These are phyloP conservation scores for Monosporozyma solicola DNA, from an alignment of 805 yeast species.

Conservation along the genomic window DNA sequence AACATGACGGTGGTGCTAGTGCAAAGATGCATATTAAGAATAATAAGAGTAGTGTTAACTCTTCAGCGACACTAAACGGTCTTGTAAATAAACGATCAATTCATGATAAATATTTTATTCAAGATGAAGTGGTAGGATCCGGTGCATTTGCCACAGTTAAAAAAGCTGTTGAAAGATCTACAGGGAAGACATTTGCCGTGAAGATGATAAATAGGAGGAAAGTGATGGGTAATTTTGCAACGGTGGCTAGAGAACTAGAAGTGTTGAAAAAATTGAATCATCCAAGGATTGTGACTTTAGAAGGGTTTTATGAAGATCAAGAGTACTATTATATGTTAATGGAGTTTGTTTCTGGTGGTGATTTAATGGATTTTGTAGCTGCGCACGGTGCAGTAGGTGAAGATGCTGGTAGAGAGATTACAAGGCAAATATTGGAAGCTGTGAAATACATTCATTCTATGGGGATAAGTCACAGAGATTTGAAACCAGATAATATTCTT, in stretches of 20 bases:
- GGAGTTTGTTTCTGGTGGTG: constrained; percentile 97
- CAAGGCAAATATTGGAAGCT: constrained; percentile 76
- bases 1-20: neutral
- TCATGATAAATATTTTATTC: constrained; percentile 60
- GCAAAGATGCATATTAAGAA: neutral
- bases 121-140: constrained; percentile 83
- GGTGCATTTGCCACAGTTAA: constrained; percentile 98
- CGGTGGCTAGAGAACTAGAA: constrained; percentile 79
- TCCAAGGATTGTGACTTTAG: constrained; percentile 73
- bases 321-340: constrained; percentile 79
- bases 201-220: constrained; percentile 81
- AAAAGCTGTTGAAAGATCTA: constrained; percentile 74
- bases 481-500: constrained; percentile 91
- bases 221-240: constrained; percentile 67
- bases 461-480: constrained; percentile 93
- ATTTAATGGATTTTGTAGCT: constrained; percentile 93
- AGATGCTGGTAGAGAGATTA: constrained; percentile 77
- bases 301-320: constrained; percentile 77
- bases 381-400: constrained; percentile 89
- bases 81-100: constrained; percentile 24
- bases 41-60: neutral
- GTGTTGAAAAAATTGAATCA: constrained; percentile 72
- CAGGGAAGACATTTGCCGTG: constrained; percentile 84
- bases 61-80: neutral
- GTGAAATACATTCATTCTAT: constrained; percentile 77